Base-by-base conservation (phyloP, 1,284 basidiomycete genomes). In the Cystobasidium pallidum region DNA sequence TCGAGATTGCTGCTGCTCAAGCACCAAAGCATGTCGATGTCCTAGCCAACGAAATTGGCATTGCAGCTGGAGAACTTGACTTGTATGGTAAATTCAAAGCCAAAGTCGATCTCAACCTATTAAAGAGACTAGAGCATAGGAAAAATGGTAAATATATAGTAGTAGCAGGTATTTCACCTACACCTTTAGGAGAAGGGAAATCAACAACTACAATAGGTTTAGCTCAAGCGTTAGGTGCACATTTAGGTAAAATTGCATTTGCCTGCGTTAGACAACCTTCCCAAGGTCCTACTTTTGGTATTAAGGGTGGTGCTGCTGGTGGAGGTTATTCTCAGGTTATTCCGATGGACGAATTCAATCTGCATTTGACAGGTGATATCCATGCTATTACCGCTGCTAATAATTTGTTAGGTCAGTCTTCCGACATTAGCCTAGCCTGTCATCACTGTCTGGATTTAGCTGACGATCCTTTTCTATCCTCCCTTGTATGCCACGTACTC, bases 261-360 rank as follows among this genome's bases (percentile, higher is more conserved):
- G 96, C 96, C 64, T 97, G 94, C 82, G 94, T 99, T n/a, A 90
- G 95, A 74, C 96, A 99, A 81, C 95, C 95, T 1, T 95, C 92
- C 82, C 95, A 99, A 82, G 95, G 96, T 19, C 95, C 95, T 34
- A 99, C 95, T 0, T 99, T 99, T 80, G 95, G 96, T 80, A 97
- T 99, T 85, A 99, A 99, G 84, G 95, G 95, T 78, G 96, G 96
- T 79, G 96, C 95, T 39, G 95, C 95, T 66, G 95, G 96, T 67
- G 95, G 95, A 77, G 95, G 95, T 72, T 99, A 99, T 85, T 94
- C 92, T 80, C 95, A 99, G 81, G 92, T 99, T 78, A 98, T 98
- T 82, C 77, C 77, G 15, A 78, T 78, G 77, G 77, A 78, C 66
- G 77, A 78, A 89, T 96, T 96, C 82, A 96, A 95, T 81, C 82